Evolutionary conservation across 2,329 filamentous ascomycete species (phyloP).

Genomic region (Ophiostoma himal-ulmi): DNA sequence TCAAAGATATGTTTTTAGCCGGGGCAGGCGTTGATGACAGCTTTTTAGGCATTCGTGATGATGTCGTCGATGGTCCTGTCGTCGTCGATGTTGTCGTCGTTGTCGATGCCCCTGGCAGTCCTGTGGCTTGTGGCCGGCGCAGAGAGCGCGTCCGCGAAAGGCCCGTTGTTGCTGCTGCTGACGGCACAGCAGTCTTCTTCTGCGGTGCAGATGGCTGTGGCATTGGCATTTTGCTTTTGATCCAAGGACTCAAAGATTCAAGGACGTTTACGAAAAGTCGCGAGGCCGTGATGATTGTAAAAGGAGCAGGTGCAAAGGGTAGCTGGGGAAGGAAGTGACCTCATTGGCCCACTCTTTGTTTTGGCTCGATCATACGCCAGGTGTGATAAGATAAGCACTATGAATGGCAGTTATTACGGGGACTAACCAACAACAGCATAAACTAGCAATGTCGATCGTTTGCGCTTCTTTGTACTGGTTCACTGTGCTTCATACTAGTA

Average conservation of each 20-base stretch:
- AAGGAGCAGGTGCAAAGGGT: neutral
- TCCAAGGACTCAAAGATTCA: neutral
- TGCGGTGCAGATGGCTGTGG: neutral
- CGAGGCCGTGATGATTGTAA: neutral
- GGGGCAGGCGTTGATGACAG: neutral
- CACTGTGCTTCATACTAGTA: neutral
- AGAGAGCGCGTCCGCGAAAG: conserved; percentile 45
- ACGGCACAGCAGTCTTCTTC: neutral
- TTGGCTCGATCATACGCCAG: neutral
- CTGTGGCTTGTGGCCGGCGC: conserved; percentile 37
- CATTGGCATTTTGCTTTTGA: conserved; percentile 25
- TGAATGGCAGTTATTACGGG: neutral
- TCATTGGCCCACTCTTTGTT: conserved; percentile 9
- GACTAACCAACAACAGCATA: neutral
- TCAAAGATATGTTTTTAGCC: neutral
- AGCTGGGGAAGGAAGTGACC: neutral
- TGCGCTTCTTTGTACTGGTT: neutral
- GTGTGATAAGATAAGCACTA: conserved; percentile 3
- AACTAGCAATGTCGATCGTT: neutral
- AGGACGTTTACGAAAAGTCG: neutral
- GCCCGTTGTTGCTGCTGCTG: conserved; percentile 19
- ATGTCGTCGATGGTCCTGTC: neutral
- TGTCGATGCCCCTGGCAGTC: conserved; percentile 11
- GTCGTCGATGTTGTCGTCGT: neutral
- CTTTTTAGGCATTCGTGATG: neutral